Conservation (phyloP, 495 filamentous ascomycete genomes). For the Podospora comata region DNA sequence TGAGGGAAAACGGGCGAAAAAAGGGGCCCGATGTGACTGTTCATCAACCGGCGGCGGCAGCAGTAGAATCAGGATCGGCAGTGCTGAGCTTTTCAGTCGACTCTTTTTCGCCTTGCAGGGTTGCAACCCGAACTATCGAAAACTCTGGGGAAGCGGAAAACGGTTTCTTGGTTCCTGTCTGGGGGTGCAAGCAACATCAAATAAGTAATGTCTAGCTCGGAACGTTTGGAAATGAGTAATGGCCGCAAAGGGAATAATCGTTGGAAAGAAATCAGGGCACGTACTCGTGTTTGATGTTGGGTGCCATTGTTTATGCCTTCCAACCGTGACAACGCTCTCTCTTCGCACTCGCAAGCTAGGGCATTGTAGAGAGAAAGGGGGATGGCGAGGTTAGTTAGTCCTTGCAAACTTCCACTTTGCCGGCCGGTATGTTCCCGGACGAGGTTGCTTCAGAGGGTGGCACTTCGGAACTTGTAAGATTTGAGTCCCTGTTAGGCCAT, state of each 20-base stretch:
- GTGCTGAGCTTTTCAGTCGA: neutral
- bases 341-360: no score
- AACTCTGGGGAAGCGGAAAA: neutral
- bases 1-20: neutral
- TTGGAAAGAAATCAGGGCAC: neutral
- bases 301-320: neutral
- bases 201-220: no score
- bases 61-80: neutral
- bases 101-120: neutral
- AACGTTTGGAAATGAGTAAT: no score
- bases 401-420: neutral
- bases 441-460: neutral
- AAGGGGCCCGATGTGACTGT: neutral
- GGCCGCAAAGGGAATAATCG: neutral
- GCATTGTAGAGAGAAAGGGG: neutral
- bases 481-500: neutral
- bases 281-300: neutral
- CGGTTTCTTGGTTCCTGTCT: no score
- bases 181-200: no score
- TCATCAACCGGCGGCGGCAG: neutral
- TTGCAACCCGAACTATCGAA: neutral
- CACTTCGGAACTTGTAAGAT: neutral
- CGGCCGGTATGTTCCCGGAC: neutral
- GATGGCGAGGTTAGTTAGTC: neutral
- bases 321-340: neutral